phyloP scores from a whole-genome alignment of 2,329 filamentous ascomycete species.

The Dryadomyces quercus-mongolicae region DNA sequence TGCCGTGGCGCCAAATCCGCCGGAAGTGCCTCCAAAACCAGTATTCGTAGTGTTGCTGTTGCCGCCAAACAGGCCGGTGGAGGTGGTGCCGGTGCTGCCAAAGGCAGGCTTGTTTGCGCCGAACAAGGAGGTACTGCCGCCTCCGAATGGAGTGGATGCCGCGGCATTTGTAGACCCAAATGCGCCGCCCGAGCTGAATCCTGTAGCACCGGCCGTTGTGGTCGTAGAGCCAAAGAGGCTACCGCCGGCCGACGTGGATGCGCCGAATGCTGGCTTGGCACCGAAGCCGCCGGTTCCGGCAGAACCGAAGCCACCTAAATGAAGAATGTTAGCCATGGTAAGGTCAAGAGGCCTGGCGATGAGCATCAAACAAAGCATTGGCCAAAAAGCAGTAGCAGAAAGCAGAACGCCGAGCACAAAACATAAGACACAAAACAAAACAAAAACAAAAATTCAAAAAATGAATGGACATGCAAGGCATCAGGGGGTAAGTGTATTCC shows the following conservation, averaged over 20 bases:
- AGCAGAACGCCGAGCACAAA: not conserved
- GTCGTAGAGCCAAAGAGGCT: slow-evolving; percentile 37
- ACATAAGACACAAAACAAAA: not conserved
- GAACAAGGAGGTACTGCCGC: slow-evolving; percentile 36
- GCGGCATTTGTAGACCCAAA: slow-evolving; percentile 25
- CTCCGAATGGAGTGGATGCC: slow-evolving; percentile 25
- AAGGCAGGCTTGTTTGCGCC: slow-evolving; percentile 36
- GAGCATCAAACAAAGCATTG: not conserved
- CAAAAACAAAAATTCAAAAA: not conserved
- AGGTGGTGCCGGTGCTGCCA: slow-evolving; percentile 16
- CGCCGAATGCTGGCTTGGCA: slow-evolving; percentile 40
- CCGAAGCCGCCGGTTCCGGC: slow-evolving; percentile 17
- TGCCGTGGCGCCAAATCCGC: slow-evolving; percentile 19
- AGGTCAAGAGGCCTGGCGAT: not conserved
- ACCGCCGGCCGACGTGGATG: slow-evolving; percentile 25
- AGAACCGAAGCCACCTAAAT: slow-evolving; percentile 17
- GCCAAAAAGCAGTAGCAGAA: not conserved
- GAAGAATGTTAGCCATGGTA: not conserved
- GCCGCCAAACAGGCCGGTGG: slow-evolving; percentile 34
- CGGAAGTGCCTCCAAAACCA: slow-evolving; percentile 24
- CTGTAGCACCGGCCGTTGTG: slow-evolving; percentile 23
- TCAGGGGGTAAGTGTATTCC: not conserved
- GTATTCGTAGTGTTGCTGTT: slow-evolving; percentile 20
- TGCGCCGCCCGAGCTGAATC: slow-evolving; percentile 25
- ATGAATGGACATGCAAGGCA: not conserved